Evolutionary conservation across 1,139 yeast genomes (phyloP).

Genomic region (Zygosaccharomyces pseudobailii): DNA sequence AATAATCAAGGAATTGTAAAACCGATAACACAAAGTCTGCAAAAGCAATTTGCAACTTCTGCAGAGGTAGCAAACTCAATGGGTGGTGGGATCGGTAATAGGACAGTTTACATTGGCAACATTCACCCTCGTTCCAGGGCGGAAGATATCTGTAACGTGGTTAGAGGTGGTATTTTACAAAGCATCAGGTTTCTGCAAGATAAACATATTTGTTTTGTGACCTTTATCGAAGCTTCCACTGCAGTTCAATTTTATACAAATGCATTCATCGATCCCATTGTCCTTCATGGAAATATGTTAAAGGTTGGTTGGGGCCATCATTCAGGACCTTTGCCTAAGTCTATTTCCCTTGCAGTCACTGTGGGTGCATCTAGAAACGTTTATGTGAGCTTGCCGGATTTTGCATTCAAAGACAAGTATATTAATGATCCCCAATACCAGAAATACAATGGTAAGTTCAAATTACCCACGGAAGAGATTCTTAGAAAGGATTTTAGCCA

Average conservation of each 20-base stretch:
- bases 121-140: conserved; percentile 72
- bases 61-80: conserved; percentile 70
- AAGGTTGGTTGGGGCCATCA: conserved; percentile 87
- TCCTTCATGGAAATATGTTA: conserved; percentile 67
- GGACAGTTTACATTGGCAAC: conserved; percentile 75
- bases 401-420: conserved; percentile 35
- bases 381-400: conserved; percentile 58
- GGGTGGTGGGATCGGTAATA: conserved; percentile 72
- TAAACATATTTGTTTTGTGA: conserved; percentile 76
- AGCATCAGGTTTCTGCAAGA: conserved; percentile 67
- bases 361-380: conserved; percentile 81
- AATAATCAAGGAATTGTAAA: conserved; percentile 10
- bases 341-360: conserved; percentile 70
- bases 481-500: conserved; percentile 60
- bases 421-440: conserved; percentile 31
- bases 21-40: conserved; percentile 40
- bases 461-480: conserved; percentile 45
- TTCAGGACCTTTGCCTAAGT: conserved; percentile 70
- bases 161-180: conserved; percentile 75
- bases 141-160: conserved; percentile 79
- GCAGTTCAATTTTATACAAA: conserved; percentile 81
- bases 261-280: conserved; percentile 69
- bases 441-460: conserved; percentile 23
- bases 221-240: conserved; percentile 74
- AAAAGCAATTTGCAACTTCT: conserved; percentile 66